phyloP scores from a whole-genome alignment of 1,284 basidiomycete species.

The Ceratobasidium sp. region DNA sequence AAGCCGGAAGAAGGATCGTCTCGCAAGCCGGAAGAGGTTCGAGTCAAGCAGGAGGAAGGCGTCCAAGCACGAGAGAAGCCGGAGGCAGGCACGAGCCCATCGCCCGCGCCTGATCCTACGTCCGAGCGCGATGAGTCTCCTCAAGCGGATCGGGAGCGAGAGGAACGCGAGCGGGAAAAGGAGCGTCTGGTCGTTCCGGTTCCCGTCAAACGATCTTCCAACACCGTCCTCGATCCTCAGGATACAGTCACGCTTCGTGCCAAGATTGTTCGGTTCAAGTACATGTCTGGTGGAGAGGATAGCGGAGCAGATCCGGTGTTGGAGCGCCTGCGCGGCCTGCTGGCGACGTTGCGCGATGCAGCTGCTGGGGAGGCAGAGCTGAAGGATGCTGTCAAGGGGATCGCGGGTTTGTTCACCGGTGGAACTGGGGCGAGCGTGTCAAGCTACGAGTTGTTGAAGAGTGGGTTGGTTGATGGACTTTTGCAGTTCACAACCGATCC shows the following conservation, averaged over 20 bases:
- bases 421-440: constrained; percentile 75
- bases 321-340: constrained; percentile 67
- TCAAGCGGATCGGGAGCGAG: constrained; percentile 12
- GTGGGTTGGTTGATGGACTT: constrained; percentile 88
- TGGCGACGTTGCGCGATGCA: constrained; percentile 64
- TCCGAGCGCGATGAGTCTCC: constrained; percentile 37
- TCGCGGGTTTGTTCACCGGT: constrained; percentile 81
- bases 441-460: constrained; percentile 94
- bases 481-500: constrained; percentile 74
- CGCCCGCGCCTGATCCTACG: constrained; percentile 9
- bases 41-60: constrained; percentile 15
- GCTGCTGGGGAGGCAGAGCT: constrained; percentile 70
- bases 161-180: constrained; percentile 15
- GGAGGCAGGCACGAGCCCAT: constrained; percentile 1
- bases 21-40: constrained; percentile 41
- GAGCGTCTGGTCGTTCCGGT: constrained; percentile 18
- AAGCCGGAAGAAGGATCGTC: constrained; percentile 47
- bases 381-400: constrained; percentile 67
- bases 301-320: constrained; percentile 69
- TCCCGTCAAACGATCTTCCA: constrained; percentile 38
- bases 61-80: neutral
- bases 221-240: constrained; percentile 67
- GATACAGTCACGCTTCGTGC: constrained; percentile 90
- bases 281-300: constrained; percentile 63
- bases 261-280: constrained; percentile 82